phyloP scores from a whole-genome alignment of 345 rosid genomes.

The Dovyalis caffra region DNA sequence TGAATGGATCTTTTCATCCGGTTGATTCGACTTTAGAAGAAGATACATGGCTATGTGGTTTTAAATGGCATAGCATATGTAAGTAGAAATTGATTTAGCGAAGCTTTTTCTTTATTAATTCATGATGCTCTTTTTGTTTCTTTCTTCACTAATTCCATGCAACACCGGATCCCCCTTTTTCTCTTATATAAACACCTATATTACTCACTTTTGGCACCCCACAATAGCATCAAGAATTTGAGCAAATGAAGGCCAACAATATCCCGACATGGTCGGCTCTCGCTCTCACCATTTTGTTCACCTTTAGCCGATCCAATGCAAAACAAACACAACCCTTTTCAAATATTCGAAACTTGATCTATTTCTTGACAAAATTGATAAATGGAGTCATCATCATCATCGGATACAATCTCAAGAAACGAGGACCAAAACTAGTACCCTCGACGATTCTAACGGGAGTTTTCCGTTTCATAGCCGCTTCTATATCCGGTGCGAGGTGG shows the following conservation, averaged over 20 bases:
- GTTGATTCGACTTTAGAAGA: neutral
- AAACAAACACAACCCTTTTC: slow-evolving; percentile 21
- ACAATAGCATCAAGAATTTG: neutral
- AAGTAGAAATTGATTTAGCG: no score
- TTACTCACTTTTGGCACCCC: neutral
- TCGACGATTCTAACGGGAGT: slow-evolving; percentile 46
- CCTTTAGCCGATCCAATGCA: slow-evolving; percentile 26
- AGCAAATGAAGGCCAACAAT: slow-evolving; percentile 9
- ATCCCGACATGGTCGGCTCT: slow-evolving; percentile 10
- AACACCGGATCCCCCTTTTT: neutral
- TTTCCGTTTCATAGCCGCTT: slow-evolving; percentile 62
- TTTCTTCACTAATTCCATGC: slow-evolving; percentile 3
- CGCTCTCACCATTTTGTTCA: slow-evolving; percentile 26
- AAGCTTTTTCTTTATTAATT: neutral
- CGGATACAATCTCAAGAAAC: slow-evolving; percentile 27
- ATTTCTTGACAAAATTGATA: slow-evolving; percentile 25
- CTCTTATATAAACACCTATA: slow-evolving; percentile 1
- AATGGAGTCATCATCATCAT: slow-evolving; percentile 41
- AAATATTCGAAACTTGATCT: slow-evolving; percentile 11
- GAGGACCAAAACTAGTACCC: slow-evolving; percentile 34
- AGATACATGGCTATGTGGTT: neutral
- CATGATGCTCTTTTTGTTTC: neutral
- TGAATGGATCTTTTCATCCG: no score
- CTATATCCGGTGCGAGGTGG: slow-evolving; percentile 92
- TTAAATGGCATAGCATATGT: no score